These are phyloP conservation scores for Trichosanthes cucumerina DNA, from an alignment of 306 rosid genomes.

Conservation along the genomic window DNA sequence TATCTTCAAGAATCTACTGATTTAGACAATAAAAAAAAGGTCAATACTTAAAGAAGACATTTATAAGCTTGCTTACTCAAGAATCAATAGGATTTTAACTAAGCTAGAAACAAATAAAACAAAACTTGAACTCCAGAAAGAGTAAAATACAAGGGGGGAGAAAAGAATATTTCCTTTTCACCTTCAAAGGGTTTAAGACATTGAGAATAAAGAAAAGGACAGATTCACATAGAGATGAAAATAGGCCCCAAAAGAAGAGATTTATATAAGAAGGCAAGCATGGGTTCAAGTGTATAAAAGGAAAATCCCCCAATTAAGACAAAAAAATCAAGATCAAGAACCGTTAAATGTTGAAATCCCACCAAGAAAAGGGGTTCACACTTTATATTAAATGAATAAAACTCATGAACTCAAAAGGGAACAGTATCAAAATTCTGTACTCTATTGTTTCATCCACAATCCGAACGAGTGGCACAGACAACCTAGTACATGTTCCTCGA, in stretches of 20 bases:
- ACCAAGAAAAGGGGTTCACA: conserved; percentile 24
- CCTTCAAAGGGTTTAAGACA: conserved; percentile 2
- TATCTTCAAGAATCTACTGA: background rate
- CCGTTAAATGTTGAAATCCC: conserved; percentile 23
- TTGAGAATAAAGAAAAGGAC: background rate
- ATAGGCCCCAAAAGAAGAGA: background rate
- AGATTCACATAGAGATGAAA: background rate
- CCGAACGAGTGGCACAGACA: background rate
- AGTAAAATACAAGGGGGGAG: background rate
- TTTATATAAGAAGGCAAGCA: background rate
- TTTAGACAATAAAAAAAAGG: background rate
- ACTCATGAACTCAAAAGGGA: background rate
- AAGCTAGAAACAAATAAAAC: background rate
- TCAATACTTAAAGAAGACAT: background rate
- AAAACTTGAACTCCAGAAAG: background rate
- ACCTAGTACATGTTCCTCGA: background rate
- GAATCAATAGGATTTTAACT: background rate
- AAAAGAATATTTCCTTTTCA: conserved; percentile 7
- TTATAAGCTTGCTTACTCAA: background rate
- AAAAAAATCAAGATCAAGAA: conserved; percentile 1
- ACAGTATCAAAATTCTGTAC: background rate
- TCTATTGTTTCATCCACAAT: background rate
- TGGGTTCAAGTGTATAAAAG: background rate
- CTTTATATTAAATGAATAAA: background rate
- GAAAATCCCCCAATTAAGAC: conserved; percentile 13